Evolutionary conservation across 2,329 filamentous ascomycete genomes (phyloP), one percentile per base, ranked within the genome.

Genomic region (Juglanconis oblonga): DNA sequence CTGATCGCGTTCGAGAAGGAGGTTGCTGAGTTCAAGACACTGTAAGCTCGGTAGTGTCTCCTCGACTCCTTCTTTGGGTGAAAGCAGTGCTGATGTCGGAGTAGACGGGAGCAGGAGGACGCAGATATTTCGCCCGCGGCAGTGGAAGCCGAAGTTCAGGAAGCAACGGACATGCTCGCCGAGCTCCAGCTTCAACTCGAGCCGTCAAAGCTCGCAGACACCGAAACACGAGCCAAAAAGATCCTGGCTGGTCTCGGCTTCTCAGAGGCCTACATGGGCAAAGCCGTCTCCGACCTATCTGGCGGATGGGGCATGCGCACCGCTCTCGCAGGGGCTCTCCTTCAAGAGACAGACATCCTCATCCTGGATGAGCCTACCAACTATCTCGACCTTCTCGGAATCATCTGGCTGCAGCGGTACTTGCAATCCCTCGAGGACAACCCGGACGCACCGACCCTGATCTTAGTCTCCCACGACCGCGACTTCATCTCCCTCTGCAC

Each of bases 321-420:
- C 33, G 79, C 86, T 60, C 78, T 91, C 0, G 87, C 88, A 2
- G 78, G 79, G 3, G 84, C 86, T 0, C 78, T 96, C 4, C 82
- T 91, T 1, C 88, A 92, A 63, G 84, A 88, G 7, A 84, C 87
- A 0, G 91, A 96, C 65, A 85, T 96, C 2, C 79, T 96, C 60
- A 87, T 96, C 54, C 83, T 96, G 2, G 91, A 96, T 71, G 91
- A 96, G 70, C 92, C 92, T 0, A 96, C 91, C 38, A 96, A 96
- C 69, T 96, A 91, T 69, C 81, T 96, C 1, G 91, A 96, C 68
- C 78, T 96, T 0, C 81, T 92, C 0, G 90, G 90, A 1, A 92
- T 96, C 59, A 85, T 96, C 58, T 96, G 92, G 91, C 79, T 97
- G 1, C 88, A 96, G 69, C 82, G 82, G 11, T 88, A 92, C 68